Percentiles rank a stretch among this genome's conserved stretches.
Conservation (phyloP, 352 stramenopile species). For the Nothophytophthora sp. region DNA sequence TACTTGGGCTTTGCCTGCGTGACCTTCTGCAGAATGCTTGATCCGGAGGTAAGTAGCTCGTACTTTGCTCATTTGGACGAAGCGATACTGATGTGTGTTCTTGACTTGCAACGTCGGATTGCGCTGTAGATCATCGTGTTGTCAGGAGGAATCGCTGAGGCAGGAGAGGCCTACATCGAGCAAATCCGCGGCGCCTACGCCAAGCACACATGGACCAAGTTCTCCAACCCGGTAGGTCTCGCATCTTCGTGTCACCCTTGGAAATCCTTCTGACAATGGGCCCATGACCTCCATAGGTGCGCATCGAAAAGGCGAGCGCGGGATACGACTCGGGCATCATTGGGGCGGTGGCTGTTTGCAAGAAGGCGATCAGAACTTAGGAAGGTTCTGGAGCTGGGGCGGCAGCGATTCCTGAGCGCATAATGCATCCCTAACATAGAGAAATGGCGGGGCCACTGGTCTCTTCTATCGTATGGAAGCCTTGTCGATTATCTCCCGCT, state of each 20-base stretch:
- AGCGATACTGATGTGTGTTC: not conserved
- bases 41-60: conserved; percentile 58
- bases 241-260: conserved; percentile 1
- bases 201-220: conserved; percentile 77
- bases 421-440: too few species aligned
- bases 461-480: too few species aligned
- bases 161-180: conserved; percentile 69
- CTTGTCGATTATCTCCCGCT: not conserved
- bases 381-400: not conserved
- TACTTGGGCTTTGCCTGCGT: conserved; percentile 86
- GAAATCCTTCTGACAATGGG: conserved; percentile 1
- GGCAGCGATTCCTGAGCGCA: too few species aligned
- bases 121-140: conserved; percentile 72
- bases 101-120: not conserved
- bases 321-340: conserved; percentile 89
- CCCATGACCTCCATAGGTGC: conserved; percentile 32
- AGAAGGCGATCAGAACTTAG: not conserved
- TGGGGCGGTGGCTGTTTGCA: conserved; percentile 58
- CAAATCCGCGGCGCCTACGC: conserved; percentile 55
- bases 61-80: not conserved
- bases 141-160: conserved; percentile 74
- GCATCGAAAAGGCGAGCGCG: conserved; percentile 75
- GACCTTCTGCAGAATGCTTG: conserved; percentile 72
- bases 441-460: not conserved
- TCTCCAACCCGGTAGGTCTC: conserved; percentile 67